Base-by-base conservation (phyloP, 495 filamentous ascomycete species). In the Penicillium waksmanii region DNA sequence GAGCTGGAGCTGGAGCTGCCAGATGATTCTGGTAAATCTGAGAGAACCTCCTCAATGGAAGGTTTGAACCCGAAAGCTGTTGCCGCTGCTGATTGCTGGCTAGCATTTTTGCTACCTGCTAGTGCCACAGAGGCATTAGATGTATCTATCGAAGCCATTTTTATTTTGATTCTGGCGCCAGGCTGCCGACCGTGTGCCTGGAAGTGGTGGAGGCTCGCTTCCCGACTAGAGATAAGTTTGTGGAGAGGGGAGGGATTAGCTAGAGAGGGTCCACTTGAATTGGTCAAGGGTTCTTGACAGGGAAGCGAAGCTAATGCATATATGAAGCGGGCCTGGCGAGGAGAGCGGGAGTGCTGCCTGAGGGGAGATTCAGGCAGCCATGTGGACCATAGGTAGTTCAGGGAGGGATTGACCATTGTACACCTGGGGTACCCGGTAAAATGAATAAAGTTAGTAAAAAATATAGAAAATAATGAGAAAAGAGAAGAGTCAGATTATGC, bases 1-100 rank as follows among this genome's bases (percentile, higher is more conserved):
- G 55, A 52, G 10, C 67, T 67, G 25, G 65, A 60, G 2, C 5
- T 66, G 21, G 65, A 60, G 27, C 8, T 31, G 27, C 27, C 27
- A 31, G 27, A 7, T 40, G 27, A 13, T n/a, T 52, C 57, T 18
- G 65, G 44, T 35, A 70, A 51, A 25, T 66, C 63, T 18, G 73
- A 59, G 40, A 77, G 51, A 5, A 77, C 40, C 19, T 68, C 44
- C 10, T 60, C 54, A 33, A 71, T 56, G 4, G 69, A 59, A 53
- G 72, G 73, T 31, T 31, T 31, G 10, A 71, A 55, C 9, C 71
- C 64, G 42, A 73, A 56, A n/a, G 33, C 49, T 35, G 55, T 42
- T 35, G 19, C 18, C 17, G 49, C 36, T 49, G 46, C 38, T 51
- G 52, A 50, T 43, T 34, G n/a, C 31, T 48, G 46, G 25, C 51